These are phyloP conservation scores for Circinella minor DNA, from an alignment of 371 early-diverging fungal genomes.

Conservation along the genomic window DNA sequence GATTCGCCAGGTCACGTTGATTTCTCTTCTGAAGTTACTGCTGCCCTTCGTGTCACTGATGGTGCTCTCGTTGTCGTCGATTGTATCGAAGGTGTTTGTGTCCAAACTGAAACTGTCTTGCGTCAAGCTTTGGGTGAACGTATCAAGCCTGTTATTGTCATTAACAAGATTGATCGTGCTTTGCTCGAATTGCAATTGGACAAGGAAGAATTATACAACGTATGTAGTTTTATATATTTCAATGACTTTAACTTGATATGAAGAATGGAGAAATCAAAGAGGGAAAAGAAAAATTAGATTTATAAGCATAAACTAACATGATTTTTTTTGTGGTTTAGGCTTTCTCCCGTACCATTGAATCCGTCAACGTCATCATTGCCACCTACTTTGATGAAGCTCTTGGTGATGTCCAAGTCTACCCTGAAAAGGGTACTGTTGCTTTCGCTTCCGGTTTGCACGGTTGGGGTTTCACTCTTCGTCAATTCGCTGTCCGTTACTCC, in stretches of 20 bases:
- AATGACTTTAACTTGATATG: neutral
- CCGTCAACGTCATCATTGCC: conserved; percentile 94
- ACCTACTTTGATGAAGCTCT: conserved; percentile 88
- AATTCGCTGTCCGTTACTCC: conserved; percentile 95
- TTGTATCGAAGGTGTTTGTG: conserved; percentile 98
- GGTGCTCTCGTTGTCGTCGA: conserved; percentile 99
- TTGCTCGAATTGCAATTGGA: conserved; percentile 94
- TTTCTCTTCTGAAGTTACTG: conserved; percentile 99
- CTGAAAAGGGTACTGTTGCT: conserved; percentile 95
- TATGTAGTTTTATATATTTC: conserved; percentile 21
- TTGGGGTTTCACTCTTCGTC: conserved; percentile 99
- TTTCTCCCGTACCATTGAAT: conserved; percentile 91
- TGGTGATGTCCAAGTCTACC: conserved; percentile 91
- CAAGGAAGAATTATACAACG: conserved; percentile 91
- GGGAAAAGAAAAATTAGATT: too few relatives aligned
- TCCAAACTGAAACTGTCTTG: conserved; percentile 99
- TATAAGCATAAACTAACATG: neutral
- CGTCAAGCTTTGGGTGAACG: conserved; percentile 98
- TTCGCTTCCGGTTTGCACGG: conserved; percentile 99
- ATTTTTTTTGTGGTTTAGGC: conserved; percentile 38
- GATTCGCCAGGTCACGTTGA: conserved; percentile 99
- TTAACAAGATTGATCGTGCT: conserved; percentile 99
- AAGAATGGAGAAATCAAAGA: neutral
- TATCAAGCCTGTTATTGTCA: conserved; percentile 96
- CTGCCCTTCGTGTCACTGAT: conserved; percentile 99